Evolutionary conservation across 148 eudicot genomes (phyloP), one percentile per base, ranked within the genome.

Genomic region (Dysphania ambrosioides): DNA sequence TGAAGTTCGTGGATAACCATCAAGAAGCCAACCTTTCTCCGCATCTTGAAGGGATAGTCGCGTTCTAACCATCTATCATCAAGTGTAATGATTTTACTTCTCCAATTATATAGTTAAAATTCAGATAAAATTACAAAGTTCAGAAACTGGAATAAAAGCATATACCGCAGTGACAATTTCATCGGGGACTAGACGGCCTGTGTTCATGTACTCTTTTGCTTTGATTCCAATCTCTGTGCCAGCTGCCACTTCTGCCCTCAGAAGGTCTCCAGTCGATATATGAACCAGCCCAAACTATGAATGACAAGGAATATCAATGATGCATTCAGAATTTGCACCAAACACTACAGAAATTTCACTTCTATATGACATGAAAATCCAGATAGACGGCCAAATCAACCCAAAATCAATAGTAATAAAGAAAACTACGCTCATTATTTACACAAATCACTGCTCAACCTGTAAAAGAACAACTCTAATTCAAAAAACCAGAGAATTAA

Each of bases 1-100:
- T 64, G 85, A 79, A 76, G 83, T 95, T 58, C 99, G 84, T 36
- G 99, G 99, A 77, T 84, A 95, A 15, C 99, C 99, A 79, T 95
- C 97, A n/a, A 95, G 85, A 82, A 95, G 93, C 99, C 99, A 95
- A 38, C 99, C 99, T 85, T 87, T 87, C 74, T 87, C 86, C 18
- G 85, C 94, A 85, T 95, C 99, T 65, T 84, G 58, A 61, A 79
- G 87, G 66, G 97, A 90, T 74, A 95, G 78, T 75, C 97, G 80
- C 41, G 85, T 55, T 81, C 70, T 85, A 76, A 95, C 97, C 97
- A 95, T 95, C 99, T 95, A 79, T 36, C 80, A 73, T 73, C 10
- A 49, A 57, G 71, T 70, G 27, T 6, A 56, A 73, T 74, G 56
- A 74, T 11, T 38, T 7, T 8, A n/a, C 5, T 29, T 56, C 77